phyloP scores from a whole-genome alignment of 2,329 filamentous ascomycete genomes.

The Hypoxylon sp. region DNA sequence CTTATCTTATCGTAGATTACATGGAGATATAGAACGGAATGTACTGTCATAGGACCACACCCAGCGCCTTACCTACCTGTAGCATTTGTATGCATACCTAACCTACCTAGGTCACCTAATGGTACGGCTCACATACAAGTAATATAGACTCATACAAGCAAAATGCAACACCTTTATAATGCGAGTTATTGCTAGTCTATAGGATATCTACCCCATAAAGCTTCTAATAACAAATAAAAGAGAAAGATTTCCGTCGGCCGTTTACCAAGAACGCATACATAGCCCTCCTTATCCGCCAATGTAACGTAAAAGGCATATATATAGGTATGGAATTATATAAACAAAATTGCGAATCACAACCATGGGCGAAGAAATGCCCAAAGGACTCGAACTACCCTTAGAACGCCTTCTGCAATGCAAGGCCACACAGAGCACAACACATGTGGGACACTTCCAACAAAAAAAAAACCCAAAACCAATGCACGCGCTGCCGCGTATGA shows the following conservation, averaged over 20 bases:
- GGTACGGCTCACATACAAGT: background rate
- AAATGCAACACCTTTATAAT: background rate
- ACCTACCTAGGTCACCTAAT: no score
- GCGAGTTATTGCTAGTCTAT: conserved; percentile 5
- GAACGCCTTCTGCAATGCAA: conserved; percentile 47
- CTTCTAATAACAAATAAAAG: background rate
- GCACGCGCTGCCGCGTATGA: background rate
- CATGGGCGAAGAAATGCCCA: conserved; percentile 8
- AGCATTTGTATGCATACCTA: background rate
- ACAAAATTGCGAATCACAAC: conserved; percentile 16
- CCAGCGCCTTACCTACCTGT: no score
- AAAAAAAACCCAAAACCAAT: background rate
- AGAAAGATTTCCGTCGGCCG: background rate
- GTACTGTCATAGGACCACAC: no score
- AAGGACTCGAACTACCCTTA: conserved; percentile 1
- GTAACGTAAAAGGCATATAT: conserved; percentile 13
- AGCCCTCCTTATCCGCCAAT: background rate
- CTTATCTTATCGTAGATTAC: conserved; percentile 1
- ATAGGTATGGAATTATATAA: conserved; percentile 36
- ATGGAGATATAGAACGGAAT: background rate
- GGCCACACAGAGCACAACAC: conserved; percentile 17
- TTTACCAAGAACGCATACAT: conserved; percentile 1
- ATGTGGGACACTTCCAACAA: background rate
- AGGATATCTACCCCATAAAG: conserved; percentile 9
- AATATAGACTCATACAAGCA: background rate